Conservation (phyloP, 2,329 filamentous ascomycete genomes). For the Ceratocystis albifundus region DNA sequence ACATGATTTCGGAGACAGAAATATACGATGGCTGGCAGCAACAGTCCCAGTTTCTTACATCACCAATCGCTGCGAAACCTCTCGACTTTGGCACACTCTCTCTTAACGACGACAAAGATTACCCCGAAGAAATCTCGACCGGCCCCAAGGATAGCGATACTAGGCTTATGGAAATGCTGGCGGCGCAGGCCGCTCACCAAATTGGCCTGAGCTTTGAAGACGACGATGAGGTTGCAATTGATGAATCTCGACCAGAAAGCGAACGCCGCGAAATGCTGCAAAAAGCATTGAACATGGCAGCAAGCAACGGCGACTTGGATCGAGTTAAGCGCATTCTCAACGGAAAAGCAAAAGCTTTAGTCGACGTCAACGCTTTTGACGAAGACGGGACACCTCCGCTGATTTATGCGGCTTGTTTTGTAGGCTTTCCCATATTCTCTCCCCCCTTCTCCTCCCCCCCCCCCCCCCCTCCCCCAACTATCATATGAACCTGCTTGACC, state of each 20-base stretch:
- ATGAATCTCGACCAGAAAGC: conserved; percentile 58
- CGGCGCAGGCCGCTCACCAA: conserved; percentile 78
- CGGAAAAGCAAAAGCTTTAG: conserved; percentile 60
- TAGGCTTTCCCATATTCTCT: conserved; percentile 34
- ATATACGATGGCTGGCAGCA: conserved; percentile 99
- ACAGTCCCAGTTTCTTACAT: conserved; percentile 88
- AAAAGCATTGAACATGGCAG: conserved; percentile 83
- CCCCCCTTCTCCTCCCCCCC: background rate
- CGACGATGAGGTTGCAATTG: conserved; percentile 65
- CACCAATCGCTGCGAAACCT: conserved; percentile 71
- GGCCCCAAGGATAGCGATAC: conserved; percentile 63
- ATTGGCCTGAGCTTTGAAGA: conserved; percentile 61
- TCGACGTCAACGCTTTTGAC: conserved; percentile 79
- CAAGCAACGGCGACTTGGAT: conserved; percentile 85
- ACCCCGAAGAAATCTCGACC: conserved; percentile 45
- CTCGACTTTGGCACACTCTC: conserved; percentile 71
- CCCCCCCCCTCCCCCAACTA: conserved; percentile 7
- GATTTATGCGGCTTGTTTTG: conserved; percentile 97
- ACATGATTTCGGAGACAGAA: conserved; percentile 69
- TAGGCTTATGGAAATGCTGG: conserved; percentile 88
- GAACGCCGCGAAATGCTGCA: conserved; percentile 77
- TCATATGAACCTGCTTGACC: background rate
- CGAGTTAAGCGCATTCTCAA: conserved; percentile 64
- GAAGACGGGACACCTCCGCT: conserved; percentile 92
- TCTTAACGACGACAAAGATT: conserved; percentile 55